Evolutionary conservation across 352 stramenopile genomes (phyloP).

Genomic region (Globisporangium cederbergense): DNA sequence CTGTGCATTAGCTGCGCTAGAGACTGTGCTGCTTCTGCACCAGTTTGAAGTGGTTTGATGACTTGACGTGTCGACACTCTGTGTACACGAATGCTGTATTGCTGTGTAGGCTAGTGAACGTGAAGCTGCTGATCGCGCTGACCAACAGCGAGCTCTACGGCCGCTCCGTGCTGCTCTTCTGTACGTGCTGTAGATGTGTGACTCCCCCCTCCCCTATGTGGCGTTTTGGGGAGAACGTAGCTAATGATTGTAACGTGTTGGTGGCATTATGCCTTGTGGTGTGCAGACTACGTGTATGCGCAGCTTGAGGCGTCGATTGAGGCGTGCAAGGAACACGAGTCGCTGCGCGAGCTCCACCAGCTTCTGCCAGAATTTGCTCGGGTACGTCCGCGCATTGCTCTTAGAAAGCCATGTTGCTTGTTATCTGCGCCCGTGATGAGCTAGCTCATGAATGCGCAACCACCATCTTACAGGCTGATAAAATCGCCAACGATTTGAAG

Average conservation of each 20-base stretch:
- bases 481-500: constrained; percentile 55
- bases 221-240: neutral
- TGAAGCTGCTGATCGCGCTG: constrained; percentile 64
- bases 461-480: constrained; percentile 33
- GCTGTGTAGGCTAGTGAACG: constrained; percentile 45
- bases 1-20: constrained; percentile 1
- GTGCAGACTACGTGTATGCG: constrained; percentile 61
- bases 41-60: neutral
- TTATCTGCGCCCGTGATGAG: neutral
- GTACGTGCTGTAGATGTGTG: constrained; percentile 28
- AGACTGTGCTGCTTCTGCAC: neutral
- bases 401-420: neutral
- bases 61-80: neutral
- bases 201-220: neutral
- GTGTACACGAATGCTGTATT: neutral
- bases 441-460: constrained; percentile 2
- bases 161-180: constrained; percentile 64
- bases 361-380: constrained; percentile 40
- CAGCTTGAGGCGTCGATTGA: constrained; percentile 58
- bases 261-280: neutral
- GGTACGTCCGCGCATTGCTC: constrained; percentile 18
- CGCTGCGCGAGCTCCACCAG: constrained; percentile 38
- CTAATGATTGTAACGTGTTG: neutral
- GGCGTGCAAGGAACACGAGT: constrained; percentile 37
- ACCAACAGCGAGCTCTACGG: constrained; percentile 68